Evolutionary conservation across 805 yeast species (phyloP).

Genomic region (Pichia heedii): DNA sequence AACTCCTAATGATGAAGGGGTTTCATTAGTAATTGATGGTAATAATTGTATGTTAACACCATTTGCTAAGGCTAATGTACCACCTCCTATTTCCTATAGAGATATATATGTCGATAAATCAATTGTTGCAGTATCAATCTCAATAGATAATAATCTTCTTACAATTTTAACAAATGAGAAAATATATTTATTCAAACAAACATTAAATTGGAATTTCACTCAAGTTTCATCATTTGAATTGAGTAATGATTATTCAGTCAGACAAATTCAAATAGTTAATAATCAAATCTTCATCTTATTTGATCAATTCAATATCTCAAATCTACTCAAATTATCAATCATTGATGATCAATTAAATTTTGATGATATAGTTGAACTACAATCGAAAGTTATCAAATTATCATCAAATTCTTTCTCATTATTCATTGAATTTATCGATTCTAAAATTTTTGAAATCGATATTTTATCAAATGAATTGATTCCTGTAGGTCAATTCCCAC

Average conservation of each 20-base stretch:
- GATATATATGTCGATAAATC: conserved; percentile 47
- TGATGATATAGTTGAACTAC: conserved; percentile 31
- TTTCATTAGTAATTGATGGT: conserved; percentile 78
- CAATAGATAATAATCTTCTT: conserved; percentile 45
- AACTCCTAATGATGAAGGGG: conserved; percentile 66
- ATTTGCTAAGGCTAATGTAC: conserved; percentile 73
- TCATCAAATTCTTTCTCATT: conserved; percentile 45
- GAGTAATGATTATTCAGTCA: conserved; percentile 33
- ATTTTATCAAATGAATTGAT: conserved; percentile 14
- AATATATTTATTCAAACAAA: conserved; percentile 38
- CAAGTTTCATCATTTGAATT: conserved; percentile 28
- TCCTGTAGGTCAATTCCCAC: conserved; percentile 51
- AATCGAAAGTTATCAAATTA: conserved; percentile 44
- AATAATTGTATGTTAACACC: conserved; percentile 66
- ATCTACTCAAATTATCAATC: conserved; percentile 39
- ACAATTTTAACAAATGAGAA: conserved; percentile 48
- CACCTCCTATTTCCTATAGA: conserved; percentile 85
- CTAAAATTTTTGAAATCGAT: conserved; percentile 34
- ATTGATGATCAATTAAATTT: conserved; percentile 36
- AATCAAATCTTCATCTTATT: conserved; percentile 51
- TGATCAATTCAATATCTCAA: conserved; percentile 42
- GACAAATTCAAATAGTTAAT: conserved; percentile 55
- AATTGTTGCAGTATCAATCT: conserved; percentile 57
- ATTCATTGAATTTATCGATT: conserved; percentile 56
- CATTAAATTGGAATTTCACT: conserved; percentile 36